phyloP scores from a whole-genome alignment of 345 rosid species.

The Triadica sebifera region DNA sequence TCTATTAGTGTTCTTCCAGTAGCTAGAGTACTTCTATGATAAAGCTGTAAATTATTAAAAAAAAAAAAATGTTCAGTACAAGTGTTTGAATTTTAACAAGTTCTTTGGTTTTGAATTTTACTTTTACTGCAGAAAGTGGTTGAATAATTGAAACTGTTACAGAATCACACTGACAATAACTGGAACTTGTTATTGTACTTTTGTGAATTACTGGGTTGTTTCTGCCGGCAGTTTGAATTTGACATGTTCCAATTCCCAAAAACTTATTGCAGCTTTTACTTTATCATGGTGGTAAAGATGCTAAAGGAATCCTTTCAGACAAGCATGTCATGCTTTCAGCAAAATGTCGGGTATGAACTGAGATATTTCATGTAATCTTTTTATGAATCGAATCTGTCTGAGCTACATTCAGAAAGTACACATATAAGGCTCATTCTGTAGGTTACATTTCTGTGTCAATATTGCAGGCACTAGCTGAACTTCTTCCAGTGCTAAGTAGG shows the following conservation, averaged over 20 bases:
- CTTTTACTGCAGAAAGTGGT: too few species aligned
- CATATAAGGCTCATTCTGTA: neutral
- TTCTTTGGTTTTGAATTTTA: too few species aligned
- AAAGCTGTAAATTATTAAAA: too few species aligned
- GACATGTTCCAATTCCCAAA: conserved; percentile 6
- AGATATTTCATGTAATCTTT: neutral
- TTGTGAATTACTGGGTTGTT: neutral
- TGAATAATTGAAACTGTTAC: too few species aligned
- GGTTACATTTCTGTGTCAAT: neutral
- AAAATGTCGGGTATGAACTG: conserved; percentile 65
- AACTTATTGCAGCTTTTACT: conserved; percentile 62
- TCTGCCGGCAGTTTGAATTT: neutral
- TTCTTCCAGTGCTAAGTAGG: conserved; percentile 67
- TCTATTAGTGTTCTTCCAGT: too few species aligned
- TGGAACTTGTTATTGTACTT: too few species aligned
- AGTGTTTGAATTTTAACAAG: too few species aligned
- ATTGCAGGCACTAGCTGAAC: conserved; percentile 70
- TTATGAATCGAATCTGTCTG: neutral
- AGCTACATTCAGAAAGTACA: neutral
- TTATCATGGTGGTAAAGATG: conserved; percentile 48
- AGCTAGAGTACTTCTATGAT: too few species aligned
- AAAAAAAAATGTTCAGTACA: too few species aligned
- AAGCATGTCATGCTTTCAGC: conserved; percentile 90
- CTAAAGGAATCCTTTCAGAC: conserved; percentile 69
- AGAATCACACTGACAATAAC: too few species aligned